Evolutionary conservation across 1,139 yeast genomes (phyloP).

Genomic region (Saccharomyces hybrid): DNA sequence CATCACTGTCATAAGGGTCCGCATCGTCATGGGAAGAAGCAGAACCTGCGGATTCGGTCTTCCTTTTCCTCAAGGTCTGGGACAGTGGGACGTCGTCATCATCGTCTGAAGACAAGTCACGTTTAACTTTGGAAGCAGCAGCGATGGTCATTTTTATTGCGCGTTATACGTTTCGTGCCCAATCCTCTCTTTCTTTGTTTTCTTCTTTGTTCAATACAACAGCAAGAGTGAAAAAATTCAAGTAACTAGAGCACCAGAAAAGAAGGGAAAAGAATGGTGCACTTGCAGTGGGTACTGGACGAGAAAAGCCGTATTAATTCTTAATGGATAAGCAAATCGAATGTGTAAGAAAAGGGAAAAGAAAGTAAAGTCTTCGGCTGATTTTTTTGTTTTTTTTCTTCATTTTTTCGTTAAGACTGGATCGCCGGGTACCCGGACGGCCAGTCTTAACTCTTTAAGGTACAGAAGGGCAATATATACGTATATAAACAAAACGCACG

Average conservation of each 20-base stretch:
- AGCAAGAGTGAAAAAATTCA: neutral
- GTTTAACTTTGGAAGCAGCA: neutral
- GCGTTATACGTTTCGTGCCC: neutral
- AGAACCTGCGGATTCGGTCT: neutral
- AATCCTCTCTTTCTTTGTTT: neutral
- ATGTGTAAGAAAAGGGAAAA: neutral
- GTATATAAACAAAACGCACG: neutral
- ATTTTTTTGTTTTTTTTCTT: neutral
- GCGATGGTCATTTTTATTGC: neutral
- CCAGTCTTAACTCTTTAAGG: neutral
- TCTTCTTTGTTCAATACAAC: neutral
- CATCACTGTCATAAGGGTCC: conserved; percentile 1
- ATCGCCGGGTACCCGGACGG: neutral
- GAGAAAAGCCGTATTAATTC: too few relatives aligned
- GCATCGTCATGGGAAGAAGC: neutral
- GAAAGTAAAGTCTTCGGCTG: neutral
- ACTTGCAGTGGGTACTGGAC: neutral
- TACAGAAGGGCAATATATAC: neutral
- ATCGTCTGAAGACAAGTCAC: neutral
- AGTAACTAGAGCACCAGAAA: neutral
- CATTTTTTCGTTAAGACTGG: neutral
- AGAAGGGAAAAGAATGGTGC: neutral
- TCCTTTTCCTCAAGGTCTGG: neutral
- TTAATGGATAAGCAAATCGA: too few relatives aligned
- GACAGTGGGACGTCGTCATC: neutral